Conservation (phyloP, 108 stramenopile genomes). For the Cyclotella atomus region DNA sequence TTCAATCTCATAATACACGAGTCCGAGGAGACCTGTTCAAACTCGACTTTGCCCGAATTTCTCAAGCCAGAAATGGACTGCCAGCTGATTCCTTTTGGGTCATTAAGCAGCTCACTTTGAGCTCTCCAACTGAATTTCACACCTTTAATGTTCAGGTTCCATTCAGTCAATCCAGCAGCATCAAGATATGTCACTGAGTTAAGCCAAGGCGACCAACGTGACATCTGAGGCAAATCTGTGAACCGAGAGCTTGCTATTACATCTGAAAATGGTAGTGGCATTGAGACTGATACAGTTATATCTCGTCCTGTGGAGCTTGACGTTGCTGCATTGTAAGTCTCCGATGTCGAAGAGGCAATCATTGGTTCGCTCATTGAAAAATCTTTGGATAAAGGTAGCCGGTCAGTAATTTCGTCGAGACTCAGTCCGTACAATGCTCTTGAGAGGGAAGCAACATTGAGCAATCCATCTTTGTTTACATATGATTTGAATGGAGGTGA, state of each 20-base stretch:
- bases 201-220: constrained; percentile 91
- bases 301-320: constrained; percentile 71
- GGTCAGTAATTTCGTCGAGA: constrained; percentile 71
- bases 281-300: constrained; percentile 69
- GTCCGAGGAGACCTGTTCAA: constrained; percentile 52
- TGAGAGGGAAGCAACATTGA: constrained; percentile 77
- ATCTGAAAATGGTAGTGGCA: constrained; percentile 85
- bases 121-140: constrained; percentile 80
- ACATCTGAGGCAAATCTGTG: constrained; percentile 83
- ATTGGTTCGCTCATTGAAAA: constrained; percentile 5
- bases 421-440: constrained; percentile 76
- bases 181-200: constrained; percentile 81
- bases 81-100: constrained; percentile 81
- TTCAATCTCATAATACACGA: constrained; percentile 76
- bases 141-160: constrained; percentile 82
- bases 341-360: constrained; percentile 29
- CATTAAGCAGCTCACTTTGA: constrained; percentile 54
- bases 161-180: constrained; percentile 71
- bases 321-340: constrained; percentile 36
- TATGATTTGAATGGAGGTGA: constrained; percentile 83
- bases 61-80: constrained; percentile 75
- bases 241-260: constrained; percentile 80
- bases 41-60: constrained; percentile 71
- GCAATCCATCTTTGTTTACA: constrained; percentile 68
- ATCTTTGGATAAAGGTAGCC: constrained; percentile 26